phyloP scores from a whole-genome alignment of 176 grass and related monocot species.

The Carex parvula region DNA sequence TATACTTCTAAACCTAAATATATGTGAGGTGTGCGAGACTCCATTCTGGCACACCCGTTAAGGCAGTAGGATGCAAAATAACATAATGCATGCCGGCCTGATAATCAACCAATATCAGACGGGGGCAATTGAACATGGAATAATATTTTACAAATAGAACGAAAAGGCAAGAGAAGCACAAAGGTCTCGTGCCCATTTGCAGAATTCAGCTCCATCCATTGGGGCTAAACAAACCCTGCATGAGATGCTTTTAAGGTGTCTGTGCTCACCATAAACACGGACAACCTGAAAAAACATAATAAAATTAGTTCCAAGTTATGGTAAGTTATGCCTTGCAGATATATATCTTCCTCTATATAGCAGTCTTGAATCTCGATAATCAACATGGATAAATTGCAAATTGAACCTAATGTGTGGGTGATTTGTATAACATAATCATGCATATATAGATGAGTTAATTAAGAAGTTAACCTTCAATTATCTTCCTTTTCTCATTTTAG shows the following conservation, averaged over 20 bases:
- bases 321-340: not conserved
- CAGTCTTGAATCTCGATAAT: not conserved
- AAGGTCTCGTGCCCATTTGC: conserved; percentile 18
- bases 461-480: not conserved
- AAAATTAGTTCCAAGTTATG: not conserved
- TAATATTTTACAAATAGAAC: conserved; percentile 26
- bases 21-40: conserved; percentile 2
- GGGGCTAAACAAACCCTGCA: conserved; percentile 34
- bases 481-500: not conserved
- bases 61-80: not conserved
- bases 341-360: not conserved
- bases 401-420: not conserved
- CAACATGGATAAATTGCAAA: not conserved
- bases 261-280: conserved; percentile 62
- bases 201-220: conserved; percentile 46
- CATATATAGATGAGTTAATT: not conserved
- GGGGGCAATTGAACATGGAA: not conserved
- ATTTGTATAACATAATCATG: not conserved
- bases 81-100: conserved; percentile 21
- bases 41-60: not conserved
- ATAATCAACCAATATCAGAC: conserved; percentile 16
- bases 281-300: conserved; percentile 46
- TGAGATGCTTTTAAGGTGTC: conserved; percentile 48
- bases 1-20: conserved; percentile 8
- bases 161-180: conserved; percentile 16